Evolutionary conservation across 2,329 filamentous ascomycete genomes (phyloP).

Genomic region (Myotisia sp.): DNA sequence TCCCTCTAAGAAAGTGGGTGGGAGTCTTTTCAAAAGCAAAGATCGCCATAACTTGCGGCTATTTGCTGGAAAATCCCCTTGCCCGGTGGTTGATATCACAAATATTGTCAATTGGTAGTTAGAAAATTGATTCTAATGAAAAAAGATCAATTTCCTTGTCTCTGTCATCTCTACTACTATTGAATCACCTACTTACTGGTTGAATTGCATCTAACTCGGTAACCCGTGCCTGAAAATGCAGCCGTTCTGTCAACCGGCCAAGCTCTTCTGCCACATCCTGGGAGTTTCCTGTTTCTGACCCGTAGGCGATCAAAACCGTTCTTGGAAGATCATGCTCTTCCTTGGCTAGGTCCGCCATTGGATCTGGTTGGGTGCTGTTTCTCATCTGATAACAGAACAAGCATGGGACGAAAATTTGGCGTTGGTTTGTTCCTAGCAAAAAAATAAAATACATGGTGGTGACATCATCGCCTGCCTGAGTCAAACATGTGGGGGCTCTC

Average conservation of each 20-base stretch:
- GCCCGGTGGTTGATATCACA: conserved; percentile 79
- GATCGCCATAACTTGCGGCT: conserved; percentile 70
- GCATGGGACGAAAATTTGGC: too few relatives aligned
- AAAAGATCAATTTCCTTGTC: background rate
- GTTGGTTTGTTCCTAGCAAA: too few relatives aligned
- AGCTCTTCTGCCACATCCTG: conserved; percentile 84
- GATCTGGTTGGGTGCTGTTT: too few relatives aligned
- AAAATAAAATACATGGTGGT: too few relatives aligned
- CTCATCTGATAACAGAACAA: too few relatives aligned
- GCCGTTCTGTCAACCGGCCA: conserved; percentile 55
- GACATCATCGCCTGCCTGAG: too few relatives aligned
- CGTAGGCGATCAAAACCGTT: conserved; percentile 63
- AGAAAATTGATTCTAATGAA: conserved; percentile 24
- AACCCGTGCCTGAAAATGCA: conserved; percentile 64
- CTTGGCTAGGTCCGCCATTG: conserved; percentile 7
- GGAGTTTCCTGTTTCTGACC: conserved; percentile 87
- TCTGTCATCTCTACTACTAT: background rate
- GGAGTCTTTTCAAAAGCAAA: conserved; percentile 63
- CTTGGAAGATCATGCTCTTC: conserved; percentile 4
- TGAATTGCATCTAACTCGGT: conserved; percentile 63
- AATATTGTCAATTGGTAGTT: conserved; percentile 43
- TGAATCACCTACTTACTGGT: conserved; percentile 56
- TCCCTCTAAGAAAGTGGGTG: conserved; percentile 51
- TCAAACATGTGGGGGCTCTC: too few relatives aligned
- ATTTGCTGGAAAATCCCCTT: conserved; percentile 85